Evolutionary conservation across 2,329 filamentous ascomycete genomes (phyloP).

Genomic region (Pestalotiopsis sp.): DNA sequence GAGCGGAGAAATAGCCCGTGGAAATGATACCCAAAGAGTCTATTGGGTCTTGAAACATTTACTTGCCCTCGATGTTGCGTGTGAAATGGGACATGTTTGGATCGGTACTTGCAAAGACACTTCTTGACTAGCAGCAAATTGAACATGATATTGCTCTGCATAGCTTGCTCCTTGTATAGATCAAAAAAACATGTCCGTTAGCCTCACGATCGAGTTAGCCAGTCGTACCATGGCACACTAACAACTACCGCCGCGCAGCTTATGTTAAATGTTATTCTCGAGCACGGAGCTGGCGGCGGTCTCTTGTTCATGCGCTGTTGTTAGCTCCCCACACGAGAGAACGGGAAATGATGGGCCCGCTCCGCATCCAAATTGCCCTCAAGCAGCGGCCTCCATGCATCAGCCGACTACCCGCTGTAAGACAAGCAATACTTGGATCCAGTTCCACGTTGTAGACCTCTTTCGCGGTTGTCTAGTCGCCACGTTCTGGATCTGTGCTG

Average conservation of each 20-base stretch:
- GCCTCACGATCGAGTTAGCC: neutral
- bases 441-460: no score
- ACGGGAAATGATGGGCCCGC: neutral
- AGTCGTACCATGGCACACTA: neutral
- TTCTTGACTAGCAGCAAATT: neutral
- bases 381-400: neutral
- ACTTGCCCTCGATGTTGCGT: neutral
- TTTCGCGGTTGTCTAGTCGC: no score
- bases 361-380: neutral
- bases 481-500: no score
- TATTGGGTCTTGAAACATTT: conserved; percentile 1
- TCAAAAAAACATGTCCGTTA: neutral
- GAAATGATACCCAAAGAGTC: neutral
- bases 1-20: neutral
- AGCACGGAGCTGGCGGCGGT: neutral
- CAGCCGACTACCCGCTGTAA: neutral
- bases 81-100: neutral
- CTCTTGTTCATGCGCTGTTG: neutral
- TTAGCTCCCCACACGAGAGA: neutral
- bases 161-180: neutral
- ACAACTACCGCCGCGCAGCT: neutral
- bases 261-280: neutral
- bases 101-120: no score
- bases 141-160: neutral
- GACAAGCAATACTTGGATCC: neutral